A percentile compares a stretch with the other conserved stretches of the same genome.
Evolutionary conservation across 164 flowering plant genomes (phyloP).

Genomic region (Taxillus chinensis): DNA sequence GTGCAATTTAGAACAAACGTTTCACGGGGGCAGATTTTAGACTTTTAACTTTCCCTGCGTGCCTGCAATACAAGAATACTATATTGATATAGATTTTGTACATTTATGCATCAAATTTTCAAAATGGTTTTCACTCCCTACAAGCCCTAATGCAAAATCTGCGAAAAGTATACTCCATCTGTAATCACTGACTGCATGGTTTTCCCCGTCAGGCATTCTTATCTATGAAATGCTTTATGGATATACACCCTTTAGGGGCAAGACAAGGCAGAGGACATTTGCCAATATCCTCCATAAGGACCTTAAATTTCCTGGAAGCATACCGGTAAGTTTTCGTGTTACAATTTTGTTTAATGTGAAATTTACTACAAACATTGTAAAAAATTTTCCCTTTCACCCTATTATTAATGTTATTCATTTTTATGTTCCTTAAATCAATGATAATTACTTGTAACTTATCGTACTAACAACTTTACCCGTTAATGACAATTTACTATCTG

Average conservation of each 20-base stretch:
- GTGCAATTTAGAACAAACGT: too few species aligned
- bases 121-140: too few species aligned
- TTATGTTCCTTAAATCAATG: neutral
- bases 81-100: too few species aligned
- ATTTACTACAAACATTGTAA: neutral
- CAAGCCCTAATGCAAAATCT: too few species aligned
- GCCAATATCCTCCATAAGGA: constrained; percentile 85
- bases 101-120: too few species aligned
- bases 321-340: constrained; percentile 32
- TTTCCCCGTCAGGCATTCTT: constrained; percentile 57
- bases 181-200: constrained; percentile 1
- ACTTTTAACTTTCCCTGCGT: too few species aligned
- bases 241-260: constrained; percentile 94
- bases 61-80: too few species aligned
- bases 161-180: neutral
- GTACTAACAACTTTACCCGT: too few species aligned
- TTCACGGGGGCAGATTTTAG: too few species aligned
- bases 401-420: neutral
- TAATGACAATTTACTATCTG: too few species aligned
- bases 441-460: too few species aligned
- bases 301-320: constrained; percentile 66
- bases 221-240: constrained; percentile 95
- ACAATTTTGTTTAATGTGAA: neutral
- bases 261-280: constrained; percentile 93
- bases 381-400: neutral